Evolutionary conservation across 2,329 filamentous ascomycete genomes (phyloP), one percentile per base, ranked within the genome.

Genomic region (Tolypocladium cylindrosporum): DNA sequence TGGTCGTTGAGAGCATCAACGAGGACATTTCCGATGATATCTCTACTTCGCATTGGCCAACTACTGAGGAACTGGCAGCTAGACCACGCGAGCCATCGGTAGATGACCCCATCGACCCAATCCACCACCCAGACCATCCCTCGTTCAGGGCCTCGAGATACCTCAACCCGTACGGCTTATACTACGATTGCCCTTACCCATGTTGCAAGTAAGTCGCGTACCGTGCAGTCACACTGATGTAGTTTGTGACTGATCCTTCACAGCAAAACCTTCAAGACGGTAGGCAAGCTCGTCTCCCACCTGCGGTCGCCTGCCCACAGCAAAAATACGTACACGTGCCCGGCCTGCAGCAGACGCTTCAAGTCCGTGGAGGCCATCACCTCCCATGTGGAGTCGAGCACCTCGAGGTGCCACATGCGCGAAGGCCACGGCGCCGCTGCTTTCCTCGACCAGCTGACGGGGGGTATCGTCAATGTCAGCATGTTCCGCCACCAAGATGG

Each of bases 141-240:
- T 69, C 73, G 11, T 86, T 81, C 68, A 74, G 79, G 48, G 68
- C 74, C 1, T 68, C 73, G 1, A 69, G 71, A 7, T 86, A 84
- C 71, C 76, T 67, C 57, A 71, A 78, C 45, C 56, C 68, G 0
- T 67, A 75, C 37, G 70, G 74, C 1, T 66, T 71, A 52, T 74
- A 71, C 54, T 88, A 76, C 70, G 72, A 69, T 57, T 88, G 85
- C 57, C 84, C 84, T 0, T 76, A 80, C 57, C 61, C 63, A 1
- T 63, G 67, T 3, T 87, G 85, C 76, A 69, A 72, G 76, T 82
- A 72, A 73, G 75, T 69, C 19, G 10, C 7, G 4, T 11, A 19
- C 8, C 41, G 11, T 21, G 19, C 41, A n/a, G 4, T 8, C n/a
- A 21, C 19, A 11, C 10, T 41, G 41, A n/a, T 42, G n/a, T 21